Conservation (phyloP, 2,329 filamentous ascomycete species). For the Trichoderma koningii region DNA sequence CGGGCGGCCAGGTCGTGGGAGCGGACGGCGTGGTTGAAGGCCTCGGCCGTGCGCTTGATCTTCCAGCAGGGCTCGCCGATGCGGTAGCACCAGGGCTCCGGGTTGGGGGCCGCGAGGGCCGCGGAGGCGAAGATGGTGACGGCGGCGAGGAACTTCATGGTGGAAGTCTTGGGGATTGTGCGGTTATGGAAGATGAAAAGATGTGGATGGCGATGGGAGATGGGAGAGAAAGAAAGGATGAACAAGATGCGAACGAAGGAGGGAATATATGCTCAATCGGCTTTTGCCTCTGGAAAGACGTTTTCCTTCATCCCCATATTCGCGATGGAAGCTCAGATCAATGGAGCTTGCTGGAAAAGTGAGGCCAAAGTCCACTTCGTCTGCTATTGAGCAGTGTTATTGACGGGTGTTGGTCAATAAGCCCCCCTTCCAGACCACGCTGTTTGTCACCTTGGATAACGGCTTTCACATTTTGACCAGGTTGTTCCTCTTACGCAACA, state of each 20-base stretch:
- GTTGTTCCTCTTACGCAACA: not conserved
- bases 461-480: not conserved
- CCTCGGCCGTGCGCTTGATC: slow-evolving; percentile 35
- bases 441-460: too few relatives aligned
- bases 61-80: slow-evolving; percentile 33
- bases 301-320: not conserved
- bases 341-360: not conserved
- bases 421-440: not conserved
- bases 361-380: slow-evolving; percentile 1
- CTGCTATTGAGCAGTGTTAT: slow-evolving; percentile 21
- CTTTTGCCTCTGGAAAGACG: not conserved
- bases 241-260: slow-evolving; percentile 1
- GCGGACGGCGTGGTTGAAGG: slow-evolving; percentile 33
- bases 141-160: slow-evolving; percentile 38
- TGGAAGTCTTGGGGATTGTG: not conserved
- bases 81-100: slow-evolving; percentile 34
- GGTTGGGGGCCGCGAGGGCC: slow-evolving; percentile 30
- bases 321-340: slow-evolving; percentile 12
- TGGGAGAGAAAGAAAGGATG: not conserved
- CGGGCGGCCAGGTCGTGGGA: slow-evolving; percentile 36
- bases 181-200: slow-evolving; percentile 4
- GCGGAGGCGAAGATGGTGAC: slow-evolving; percentile 32
- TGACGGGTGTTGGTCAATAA: slow-evolving; percentile 23
- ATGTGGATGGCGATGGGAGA: slow-evolving; percentile 3
- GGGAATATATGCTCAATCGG: slow-evolving; percentile 6